Percentiles rank a stretch among this genome's conserved stretches.
Conservation (phyloP, 257 asterid genomes). For the Plantago elongata region DNA sequence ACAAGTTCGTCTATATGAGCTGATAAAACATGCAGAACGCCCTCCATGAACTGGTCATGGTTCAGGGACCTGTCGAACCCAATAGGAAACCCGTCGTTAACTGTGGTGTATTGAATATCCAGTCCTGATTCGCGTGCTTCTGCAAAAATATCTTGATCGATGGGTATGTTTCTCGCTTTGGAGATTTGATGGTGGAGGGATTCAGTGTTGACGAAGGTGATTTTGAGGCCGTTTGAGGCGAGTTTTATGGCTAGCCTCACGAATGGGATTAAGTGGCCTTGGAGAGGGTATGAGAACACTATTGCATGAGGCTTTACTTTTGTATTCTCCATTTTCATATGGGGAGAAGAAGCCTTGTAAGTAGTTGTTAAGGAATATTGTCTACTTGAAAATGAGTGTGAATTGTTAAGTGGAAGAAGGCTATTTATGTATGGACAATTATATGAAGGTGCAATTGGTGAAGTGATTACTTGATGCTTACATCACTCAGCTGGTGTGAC, state of each 20-base stretch:
- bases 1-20: slow-evolving; percentile 32
- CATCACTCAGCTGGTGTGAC: no score
- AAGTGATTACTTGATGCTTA: no score
- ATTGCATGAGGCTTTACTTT: slow-evolving; percentile 27
- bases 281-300: slow-evolving; percentile 34
- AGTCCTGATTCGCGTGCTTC: slow-evolving; percentile 29
- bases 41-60: slow-evolving; percentile 29
- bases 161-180: slow-evolving; percentile 6
- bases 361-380: not conserved
- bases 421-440: no score
- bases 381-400: not conserved
- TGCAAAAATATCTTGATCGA: slow-evolving; percentile 18
- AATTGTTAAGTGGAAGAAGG: no score
- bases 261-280: slow-evolving; percentile 40
- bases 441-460: no score
- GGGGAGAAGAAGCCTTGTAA: not conserved
- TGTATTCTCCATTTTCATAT: slow-evolving; percentile 9
- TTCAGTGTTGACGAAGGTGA: slow-evolving; percentile 39
- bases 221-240: slow-evolving; percentile 34
- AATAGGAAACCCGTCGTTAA: slow-evolving; percentile 34
- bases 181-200: slow-evolving; percentile 31
- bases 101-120: slow-evolving; percentile 29
- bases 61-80: slow-evolving; percentile 32
- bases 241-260: slow-evolving; percentile 35
- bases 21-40: slow-evolving; percentile 22